Evolutionary conservation across 2,329 filamentous ascomycete genomes (phyloP).

Genomic region (Gnomoniopsis sp.): DNA sequence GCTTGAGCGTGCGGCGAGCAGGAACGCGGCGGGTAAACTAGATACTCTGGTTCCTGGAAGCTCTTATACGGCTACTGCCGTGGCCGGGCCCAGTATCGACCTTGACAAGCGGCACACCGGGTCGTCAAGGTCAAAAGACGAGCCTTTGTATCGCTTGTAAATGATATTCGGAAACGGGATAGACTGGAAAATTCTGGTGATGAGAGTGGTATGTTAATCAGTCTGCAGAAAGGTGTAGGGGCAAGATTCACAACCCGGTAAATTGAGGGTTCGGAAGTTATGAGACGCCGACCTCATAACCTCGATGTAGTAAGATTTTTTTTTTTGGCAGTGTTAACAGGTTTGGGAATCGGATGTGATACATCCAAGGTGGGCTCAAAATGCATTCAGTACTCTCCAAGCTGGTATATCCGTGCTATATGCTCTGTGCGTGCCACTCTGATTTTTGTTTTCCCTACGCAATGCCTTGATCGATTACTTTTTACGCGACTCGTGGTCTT

Average conservation of each 20-base stretch:
- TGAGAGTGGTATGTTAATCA: neutral
- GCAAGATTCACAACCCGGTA: neutral
- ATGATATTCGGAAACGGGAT: neutral
- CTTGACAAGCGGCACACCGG: slow-evolving; percentile 1
- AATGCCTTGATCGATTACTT: slow-evolving; percentile 6
- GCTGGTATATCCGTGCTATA: neutral
- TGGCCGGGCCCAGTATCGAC: neutral
- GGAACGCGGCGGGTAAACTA: neutral
- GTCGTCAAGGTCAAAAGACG: neutral
- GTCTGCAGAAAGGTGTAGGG: neutral
- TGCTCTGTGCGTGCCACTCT: neutral
- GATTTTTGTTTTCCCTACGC: neutral
- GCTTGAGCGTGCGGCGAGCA: slow-evolving; percentile 6
- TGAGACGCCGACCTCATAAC: neutral
- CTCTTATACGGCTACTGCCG: neutral
- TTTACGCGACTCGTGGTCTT: neutral
- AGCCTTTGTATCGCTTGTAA: slow-evolving; percentile 1
- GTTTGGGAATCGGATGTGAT: neutral
- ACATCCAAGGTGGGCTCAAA: neutral
- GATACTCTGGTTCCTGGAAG: neutral
- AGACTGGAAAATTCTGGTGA: neutral
- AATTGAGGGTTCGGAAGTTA: neutral
- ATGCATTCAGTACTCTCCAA: neutral
- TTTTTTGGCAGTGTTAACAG: neutral
- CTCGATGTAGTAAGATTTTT: neutral